phyloP scores from a whole-genome alignment of 345 rosid genomes.

The Lepidium sativum region DNA sequence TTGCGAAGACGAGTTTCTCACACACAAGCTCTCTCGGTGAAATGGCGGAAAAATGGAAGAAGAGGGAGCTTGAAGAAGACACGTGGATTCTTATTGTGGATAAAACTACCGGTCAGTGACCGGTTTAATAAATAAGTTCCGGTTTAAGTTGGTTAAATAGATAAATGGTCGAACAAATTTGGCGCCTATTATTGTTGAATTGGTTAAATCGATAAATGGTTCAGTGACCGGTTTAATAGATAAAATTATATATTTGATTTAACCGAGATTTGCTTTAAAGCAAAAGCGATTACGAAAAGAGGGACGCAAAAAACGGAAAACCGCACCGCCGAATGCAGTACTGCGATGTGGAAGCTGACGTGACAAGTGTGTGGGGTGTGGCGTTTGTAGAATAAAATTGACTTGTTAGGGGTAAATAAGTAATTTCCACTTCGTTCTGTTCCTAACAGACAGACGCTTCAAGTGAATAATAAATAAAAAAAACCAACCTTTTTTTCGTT shows the following conservation, averaged over 20 bases:
- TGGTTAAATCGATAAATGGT: too few relatives aligned
- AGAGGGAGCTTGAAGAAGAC: constrained; percentile 26
- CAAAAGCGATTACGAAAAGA: neutral
- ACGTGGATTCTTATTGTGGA: constrained; percentile 48
- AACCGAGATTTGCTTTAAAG: neutral
- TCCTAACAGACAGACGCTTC: constrained; percentile 73
- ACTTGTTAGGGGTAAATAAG: constrained; percentile 21
- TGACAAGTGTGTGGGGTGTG: constrained; percentile 15
- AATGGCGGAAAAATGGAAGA: constrained; percentile 18
- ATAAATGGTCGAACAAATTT: constrained; percentile 1
- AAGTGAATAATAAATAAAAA: constrained; percentile 14
- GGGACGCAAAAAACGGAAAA: constrained; percentile 18
- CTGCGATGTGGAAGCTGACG: neutral
- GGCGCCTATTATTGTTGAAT: constrained; percentile 22
- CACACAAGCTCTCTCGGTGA: neutral
- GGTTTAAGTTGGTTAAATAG: neutral
- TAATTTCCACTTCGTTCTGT: constrained; percentile 34
- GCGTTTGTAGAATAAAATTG: constrained; percentile 20
- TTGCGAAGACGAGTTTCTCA: neutral
- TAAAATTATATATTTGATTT: neutral
- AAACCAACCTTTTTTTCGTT: constrained; percentile 19
- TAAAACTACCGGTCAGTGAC: constrained; percentile 15
- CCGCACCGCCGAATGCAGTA: constrained; percentile 32
- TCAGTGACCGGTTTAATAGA: too few relatives aligned
- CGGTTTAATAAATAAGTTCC: neutral